Base-by-base conservation (phyloP, 768 basidiomycete species). In the Cyathus striatus region DNA sequence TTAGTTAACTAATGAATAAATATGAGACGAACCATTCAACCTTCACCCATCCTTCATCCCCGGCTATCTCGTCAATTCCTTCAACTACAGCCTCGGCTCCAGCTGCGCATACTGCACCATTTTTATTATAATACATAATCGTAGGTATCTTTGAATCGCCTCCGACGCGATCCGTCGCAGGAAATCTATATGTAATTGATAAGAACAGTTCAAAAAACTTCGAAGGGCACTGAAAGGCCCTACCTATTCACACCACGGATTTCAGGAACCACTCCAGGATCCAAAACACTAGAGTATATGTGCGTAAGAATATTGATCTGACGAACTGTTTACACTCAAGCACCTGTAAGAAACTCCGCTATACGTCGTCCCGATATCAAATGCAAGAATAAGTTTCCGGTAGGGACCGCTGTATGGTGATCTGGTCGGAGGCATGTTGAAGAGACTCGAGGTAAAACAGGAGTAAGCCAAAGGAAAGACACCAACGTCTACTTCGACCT, bases 141-240 rank as follows among this genome's bases (percentile, higher is more conserved):
- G 73, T 70, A 0, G 72, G 75, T 32, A 78, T 72, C 45, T 75
- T 78, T 18, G 62, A 67, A 41, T 74, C 68, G 4, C 70, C 68
- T 3, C 68, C 68, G n/a, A 65, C 57, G 3, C 64, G 57, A 14
- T 72, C 68, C 44, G 72, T 71, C 1, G 64, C 68, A 4, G 73
- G 76, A 44, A 66, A 75, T 43, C 75, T 76, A 9, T 44, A 38
- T 41, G 23, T 1, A 40, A 43, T 39, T 1, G 20, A 52, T 45
- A 6, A 41, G 24, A 24, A 32, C n/a, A 35, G 16, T 25, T 41
- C n/a, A 34, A 9, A 21, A 14, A 4, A 41, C 51, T 49, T 5
- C 56, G 10, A 25, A 20, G 38, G 40, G 50, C 5, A 57, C 7
- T 27, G 20, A 37, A 16, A 7, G 30, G 5, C 13, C 45, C 23